Evolutionary conservation across 2,329 filamentous ascomycete species (phyloP), one percentile per base, ranked within the genome.

Genomic region (Alternaria conjuncta): DNA sequence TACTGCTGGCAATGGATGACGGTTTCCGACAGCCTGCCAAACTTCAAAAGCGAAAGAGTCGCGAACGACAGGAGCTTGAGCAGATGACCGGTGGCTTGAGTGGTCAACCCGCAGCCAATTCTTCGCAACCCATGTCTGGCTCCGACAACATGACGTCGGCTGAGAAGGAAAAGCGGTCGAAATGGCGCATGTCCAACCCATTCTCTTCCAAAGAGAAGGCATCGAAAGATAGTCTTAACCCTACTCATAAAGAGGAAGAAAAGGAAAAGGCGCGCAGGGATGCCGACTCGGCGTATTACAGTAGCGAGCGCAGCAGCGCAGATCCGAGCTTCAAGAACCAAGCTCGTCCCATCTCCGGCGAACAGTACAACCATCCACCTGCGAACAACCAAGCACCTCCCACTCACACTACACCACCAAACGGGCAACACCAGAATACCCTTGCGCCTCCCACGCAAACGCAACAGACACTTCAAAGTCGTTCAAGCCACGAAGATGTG

Each of bases 191-290:
- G 25, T 79, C 77, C 10, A 78, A 78, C 25, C 75, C 75, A 3
- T 79, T 79, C 59, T 75, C 78, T 51, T 74, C 73, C 18, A 79
- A 78, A 61, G 75, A 78, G 28, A 78, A 78, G 61, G 68, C 75
- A 11, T 59, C 49, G 4, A 61, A 62, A 32, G 63, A 71, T n/a
- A 63, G 55, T 26, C 30, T 55, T 12, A 32, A 30, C 20, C 60
- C 59, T n/a, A 26, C 44, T 30, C 58, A 65, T 1, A 58, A 60
- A 15, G 66, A 71, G 8, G 56, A 72, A 6, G 60, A 55, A 23
- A 64, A 60, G 23, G 65, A 71, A 46, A 65, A 61, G 25, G 50
- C 55, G 3, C 59, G 67, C 21, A 70, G 67, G 20, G 66, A 70
- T 12, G 69, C 64, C 11, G 77, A 79, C 58, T 79, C 77, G 7